These are phyloP conservation scores for Pythium aristosporum DNA, from an alignment of 352 stramenopile genomes.

Conservation along the genomic window DNA sequence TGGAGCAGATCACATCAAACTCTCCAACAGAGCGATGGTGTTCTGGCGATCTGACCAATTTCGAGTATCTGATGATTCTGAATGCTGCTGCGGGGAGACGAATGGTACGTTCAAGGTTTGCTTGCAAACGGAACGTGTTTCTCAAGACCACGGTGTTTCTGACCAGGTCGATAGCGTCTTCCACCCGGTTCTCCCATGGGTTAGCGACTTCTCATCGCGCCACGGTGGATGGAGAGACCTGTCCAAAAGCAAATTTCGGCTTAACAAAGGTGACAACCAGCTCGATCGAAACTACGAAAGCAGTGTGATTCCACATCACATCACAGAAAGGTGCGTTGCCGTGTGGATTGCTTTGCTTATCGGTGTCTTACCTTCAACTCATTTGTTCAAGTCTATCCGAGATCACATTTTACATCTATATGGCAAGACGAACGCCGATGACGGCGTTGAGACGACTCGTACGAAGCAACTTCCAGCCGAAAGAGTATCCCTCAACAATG, in stretches of 20 bases:
- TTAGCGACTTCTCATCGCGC: constrained; percentile 86
- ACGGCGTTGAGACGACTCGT: constrained; percentile 85
- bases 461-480: constrained; percentile 89
- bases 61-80: constrained; percentile 93
- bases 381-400: constrained; percentile 69
- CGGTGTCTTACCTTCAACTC: not conserved
- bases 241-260: constrained; percentile 91
- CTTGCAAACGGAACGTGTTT: not conserved
- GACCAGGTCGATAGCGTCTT: constrained; percentile 70
- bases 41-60: constrained; percentile 86
- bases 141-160: not conserved
- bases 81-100: constrained; percentile 89
- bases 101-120: constrained; percentile 38
- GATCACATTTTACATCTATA: constrained; percentile 96
- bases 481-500: constrained; percentile 93
- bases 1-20: constrained; percentile 17
- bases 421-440: constrained; percentile 90
- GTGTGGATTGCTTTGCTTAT: not conserved
- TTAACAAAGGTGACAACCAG: constrained; percentile 94
- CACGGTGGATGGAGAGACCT: constrained; percentile 86
- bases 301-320: constrained; percentile 89
- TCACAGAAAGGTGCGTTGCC: constrained; percentile 83
- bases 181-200: constrained; percentile 95
- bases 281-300: constrained; percentile 90
- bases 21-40: constrained; percentile 89